Percentiles rank a stretch among this genome's conserved stretches.
These are phyloP conservation scores for Silene coronaria DNA, from an alignment of 179 eudicot species.

Conservation along the genomic window DNA sequence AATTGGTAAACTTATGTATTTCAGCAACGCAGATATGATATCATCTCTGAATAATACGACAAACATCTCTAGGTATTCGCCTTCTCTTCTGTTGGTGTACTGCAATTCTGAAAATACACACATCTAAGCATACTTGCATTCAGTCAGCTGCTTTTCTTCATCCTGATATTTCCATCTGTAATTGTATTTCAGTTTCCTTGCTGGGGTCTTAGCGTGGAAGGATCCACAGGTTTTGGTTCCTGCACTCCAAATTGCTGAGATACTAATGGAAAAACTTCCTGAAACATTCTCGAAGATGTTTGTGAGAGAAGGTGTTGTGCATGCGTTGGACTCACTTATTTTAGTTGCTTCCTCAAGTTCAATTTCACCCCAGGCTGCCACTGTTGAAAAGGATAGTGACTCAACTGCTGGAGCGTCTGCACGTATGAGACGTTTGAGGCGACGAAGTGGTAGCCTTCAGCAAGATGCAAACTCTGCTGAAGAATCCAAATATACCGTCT, in stretches of 20 bases:
- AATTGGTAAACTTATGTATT: slow-evolving; percentile 92
- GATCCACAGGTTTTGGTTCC: slow-evolving; percentile 96
- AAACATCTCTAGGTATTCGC: slow-evolving; percentile 74
- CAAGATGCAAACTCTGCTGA: slow-evolving; percentile 55
- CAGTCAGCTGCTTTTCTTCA: background rate
- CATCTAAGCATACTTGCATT: background rate
- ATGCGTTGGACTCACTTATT: slow-evolving; percentile 82
- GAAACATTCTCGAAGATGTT: slow-evolving; percentile 87
- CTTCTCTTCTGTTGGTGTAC: background rate
- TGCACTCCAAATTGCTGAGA: slow-evolving; percentile 93
- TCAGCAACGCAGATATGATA: slow-evolving; percentile 86
- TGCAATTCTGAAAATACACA: background rate
- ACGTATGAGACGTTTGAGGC: slow-evolving; percentile 74
- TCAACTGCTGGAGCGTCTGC: slow-evolving; percentile 59
- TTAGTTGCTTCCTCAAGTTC: slow-evolving; percentile 37
- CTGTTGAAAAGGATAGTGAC: slow-evolving; percentile 65
- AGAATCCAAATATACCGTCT: slow-evolving; percentile 48
- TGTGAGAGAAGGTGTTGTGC: slow-evolving; percentile 95
- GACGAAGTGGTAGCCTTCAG: slow-evolving; percentile 60
- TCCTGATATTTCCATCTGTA: background rate
- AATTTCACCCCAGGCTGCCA: slow-evolving; percentile 39
- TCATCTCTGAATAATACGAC: slow-evolving; percentile 56
- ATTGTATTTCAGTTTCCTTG: slow-evolving; percentile 57
- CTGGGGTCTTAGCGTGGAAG: slow-evolving; percentile 98
- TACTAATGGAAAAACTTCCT: slow-evolving; percentile 92